Evolutionary conservation across 164 flowering plant genomes (phyloP).

Genomic region (Cinnamomum chago): DNA sequence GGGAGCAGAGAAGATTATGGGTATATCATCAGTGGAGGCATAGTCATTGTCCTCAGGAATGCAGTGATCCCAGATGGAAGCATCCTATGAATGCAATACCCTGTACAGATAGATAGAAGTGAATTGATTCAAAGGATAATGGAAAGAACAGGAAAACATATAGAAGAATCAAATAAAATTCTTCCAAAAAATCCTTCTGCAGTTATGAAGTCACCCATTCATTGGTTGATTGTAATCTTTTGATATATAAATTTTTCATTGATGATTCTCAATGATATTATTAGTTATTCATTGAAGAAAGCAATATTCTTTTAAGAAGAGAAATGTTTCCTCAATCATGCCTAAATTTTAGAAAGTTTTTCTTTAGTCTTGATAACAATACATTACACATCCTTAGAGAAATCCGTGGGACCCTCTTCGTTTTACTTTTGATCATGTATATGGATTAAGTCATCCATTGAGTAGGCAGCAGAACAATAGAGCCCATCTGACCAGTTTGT

Average conservation of each 20-base stretch:
- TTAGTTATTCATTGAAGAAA: background rate
- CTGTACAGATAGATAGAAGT: too few relatives aligned
- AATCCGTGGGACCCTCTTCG: too few relatives aligned
- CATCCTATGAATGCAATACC: slow-evolving; percentile 31
- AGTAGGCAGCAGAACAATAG: too few relatives aligned
- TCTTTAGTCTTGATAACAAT: too few relatives aligned
- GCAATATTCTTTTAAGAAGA: background rate
- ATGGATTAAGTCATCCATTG: too few relatives aligned
- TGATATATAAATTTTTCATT: too few relatives aligned
- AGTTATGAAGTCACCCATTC: background rate
- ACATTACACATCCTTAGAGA: too few relatives aligned
- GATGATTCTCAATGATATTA: background rate
- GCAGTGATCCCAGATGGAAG: slow-evolving; percentile 61
- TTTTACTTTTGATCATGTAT: too few relatives aligned
- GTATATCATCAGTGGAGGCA: slow-evolving; percentile 53
- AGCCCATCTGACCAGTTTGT: too few relatives aligned
- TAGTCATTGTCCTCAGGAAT: slow-evolving; percentile 48
- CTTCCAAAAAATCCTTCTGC: background rate
- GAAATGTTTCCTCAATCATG: background rate
- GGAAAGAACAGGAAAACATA: background rate
- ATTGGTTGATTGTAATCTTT: too few relatives aligned
- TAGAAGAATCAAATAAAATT: background rate
- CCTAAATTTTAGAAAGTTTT: background rate
- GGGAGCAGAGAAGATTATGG: slow-evolving; percentile 52
- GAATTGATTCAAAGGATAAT: background rate